A percentile compares a stretch with the other conserved stretches of the same genome.
Conservation (phyloP, 2,329 filamentous ascomycete species). For the Drechslerella coelobrocha region DNA sequence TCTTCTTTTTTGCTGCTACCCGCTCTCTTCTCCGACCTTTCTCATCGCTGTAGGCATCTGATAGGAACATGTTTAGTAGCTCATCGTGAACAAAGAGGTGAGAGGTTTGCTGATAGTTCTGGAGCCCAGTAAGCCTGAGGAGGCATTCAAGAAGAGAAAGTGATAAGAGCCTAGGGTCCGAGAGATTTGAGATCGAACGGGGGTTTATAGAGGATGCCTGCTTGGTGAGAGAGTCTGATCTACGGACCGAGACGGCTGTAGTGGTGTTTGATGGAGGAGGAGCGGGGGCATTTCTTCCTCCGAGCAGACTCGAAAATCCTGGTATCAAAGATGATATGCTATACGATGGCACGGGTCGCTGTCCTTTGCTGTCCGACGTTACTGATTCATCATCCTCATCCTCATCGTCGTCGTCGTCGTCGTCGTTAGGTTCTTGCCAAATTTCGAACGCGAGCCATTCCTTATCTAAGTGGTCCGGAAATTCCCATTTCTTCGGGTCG, state of each 20-base stretch:
- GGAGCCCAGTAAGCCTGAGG: constrained; percentile 81
- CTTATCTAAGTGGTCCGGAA: constrained; percentile 78
- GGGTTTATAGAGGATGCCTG: constrained; percentile 63
- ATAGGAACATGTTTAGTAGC: constrained; percentile 83
- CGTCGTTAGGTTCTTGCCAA: constrained; percentile 68
- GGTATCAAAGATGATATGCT: constrained; percentile 44
- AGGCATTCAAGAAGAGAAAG: constrained; percentile 87
- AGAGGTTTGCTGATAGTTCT: constrained; percentile 88
- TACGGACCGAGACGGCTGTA: constrained; percentile 28
- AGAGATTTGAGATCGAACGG: constrained; percentile 64
- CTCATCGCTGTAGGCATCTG: constrained; percentile 53
- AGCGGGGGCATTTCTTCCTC: too few relatives aligned
- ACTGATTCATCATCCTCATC: constrained; percentile 58
- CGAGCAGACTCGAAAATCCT: constrained; percentile 32
- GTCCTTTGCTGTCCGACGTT: constrained; percentile 18
- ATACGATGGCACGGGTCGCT: constrained; percentile 9
- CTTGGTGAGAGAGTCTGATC: constrained; percentile 56
- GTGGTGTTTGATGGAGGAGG: too few relatives aligned
- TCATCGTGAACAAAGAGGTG: constrained; percentile 91
- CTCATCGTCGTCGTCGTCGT: constrained; percentile 63
- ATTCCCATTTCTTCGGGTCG: constrained; percentile 62
- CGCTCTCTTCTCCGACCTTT: constrained; percentile 51
- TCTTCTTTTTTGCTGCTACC: constrained; percentile 52
- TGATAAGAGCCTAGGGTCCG: constrained; percentile 65
- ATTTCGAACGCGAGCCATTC: constrained; percentile 94